Base-by-base conservation (phyloP, 208 protist genomes). In the Endotrypanum monterogeii region DNA sequence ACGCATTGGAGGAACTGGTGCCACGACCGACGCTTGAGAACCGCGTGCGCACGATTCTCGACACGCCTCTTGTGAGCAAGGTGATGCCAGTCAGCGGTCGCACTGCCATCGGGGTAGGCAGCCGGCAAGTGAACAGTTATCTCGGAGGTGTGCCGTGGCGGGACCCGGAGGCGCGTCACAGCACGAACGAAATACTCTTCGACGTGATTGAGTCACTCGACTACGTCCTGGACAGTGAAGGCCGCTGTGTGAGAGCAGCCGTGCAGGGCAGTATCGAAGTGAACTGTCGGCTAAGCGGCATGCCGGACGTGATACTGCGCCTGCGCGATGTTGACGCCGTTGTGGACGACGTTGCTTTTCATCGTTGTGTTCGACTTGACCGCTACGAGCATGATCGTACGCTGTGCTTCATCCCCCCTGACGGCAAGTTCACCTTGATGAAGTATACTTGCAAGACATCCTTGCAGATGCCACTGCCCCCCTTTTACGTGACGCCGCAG, bases 401-500 rank as follows among this genome's bases (percentile, higher is more conserved):
- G 18, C 72, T 98, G 41, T 90, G 73, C 73, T 98, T 98, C 71
- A 86, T 97, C 32, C 96, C 95, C 0, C 90, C 92, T 7, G 96
- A 98, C 70, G 95, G 96, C 12, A 85, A 88, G 54, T 98, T 98
- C 76, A 95, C 88, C 25, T 79, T 98, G 32, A 65, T 97, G 67
- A 56, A 85, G 71, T 98, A 98, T 76, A 78, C 79, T 20, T 94
- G 88, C 73, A 87, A 92, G 55, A 74, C 82, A 6, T 50, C 79
- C 16, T 62, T 83, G 37, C 56, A 72, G 23, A 80, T 86, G 28
- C 56, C 85, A 0, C 55, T 76, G 37, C 74, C 76, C 28, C 92
- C 95, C 11, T 97, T 98, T 67, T 98, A 97, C 67, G 90, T 98
- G 18, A 89, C 88, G 1, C 95, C 93, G 51, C 92, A 98, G 82